Conservation (phyloP, 306 rosid species). For the Begonia loranthoides region DNA sequence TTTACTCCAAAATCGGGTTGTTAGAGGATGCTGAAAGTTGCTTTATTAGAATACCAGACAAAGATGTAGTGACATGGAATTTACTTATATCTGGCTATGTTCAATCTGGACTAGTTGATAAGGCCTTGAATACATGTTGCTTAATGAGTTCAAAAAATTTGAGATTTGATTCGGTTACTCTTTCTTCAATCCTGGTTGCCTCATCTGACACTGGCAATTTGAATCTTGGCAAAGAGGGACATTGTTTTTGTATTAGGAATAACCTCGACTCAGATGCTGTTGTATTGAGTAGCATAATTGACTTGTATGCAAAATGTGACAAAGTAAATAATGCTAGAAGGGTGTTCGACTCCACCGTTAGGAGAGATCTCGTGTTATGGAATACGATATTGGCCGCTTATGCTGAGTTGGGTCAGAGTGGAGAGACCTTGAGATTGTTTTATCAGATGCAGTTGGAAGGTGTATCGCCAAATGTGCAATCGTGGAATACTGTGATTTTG, state of each 20-base stretch:
- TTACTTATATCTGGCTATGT: conserved; percentile 54
- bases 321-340: conserved; percentile 37
- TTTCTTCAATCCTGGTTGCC: conserved; percentile 47
- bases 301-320: conserved; percentile 69
- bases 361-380: conserved; percentile 60
- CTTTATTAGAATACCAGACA: conserved; percentile 31
- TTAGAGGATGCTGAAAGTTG: conserved; percentile 48
- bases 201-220: conserved; percentile 43
- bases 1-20: conserved; percentile 68
- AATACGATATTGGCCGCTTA: conserved; percentile 66
- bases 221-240: conserved; percentile 50
- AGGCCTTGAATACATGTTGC: conserved; percentile 37
- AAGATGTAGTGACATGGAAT: conserved; percentile 77
- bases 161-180: conserved; percentile 59
- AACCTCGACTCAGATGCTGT: conserved; percentile 44
- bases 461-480: conserved; percentile 47
- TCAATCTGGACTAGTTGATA: conserved; percentile 37
- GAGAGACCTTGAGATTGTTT: conserved; percentile 67
- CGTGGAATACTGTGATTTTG: conserved; percentile 69
- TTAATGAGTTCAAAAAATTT: conserved; percentile 37
- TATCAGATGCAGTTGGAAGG: conserved; percentile 67
- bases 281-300: conserved; percentile 42
- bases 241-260: conserved; percentile 54
- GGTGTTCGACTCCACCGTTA: conserved; percentile 25
- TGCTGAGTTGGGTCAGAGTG: conserved; percentile 58